These are phyloP conservation scores for Pseudomonodictys pantanalensis DNA, from an alignment of 495 filamentous ascomycete genomes.

Conservation along the genomic window DNA sequence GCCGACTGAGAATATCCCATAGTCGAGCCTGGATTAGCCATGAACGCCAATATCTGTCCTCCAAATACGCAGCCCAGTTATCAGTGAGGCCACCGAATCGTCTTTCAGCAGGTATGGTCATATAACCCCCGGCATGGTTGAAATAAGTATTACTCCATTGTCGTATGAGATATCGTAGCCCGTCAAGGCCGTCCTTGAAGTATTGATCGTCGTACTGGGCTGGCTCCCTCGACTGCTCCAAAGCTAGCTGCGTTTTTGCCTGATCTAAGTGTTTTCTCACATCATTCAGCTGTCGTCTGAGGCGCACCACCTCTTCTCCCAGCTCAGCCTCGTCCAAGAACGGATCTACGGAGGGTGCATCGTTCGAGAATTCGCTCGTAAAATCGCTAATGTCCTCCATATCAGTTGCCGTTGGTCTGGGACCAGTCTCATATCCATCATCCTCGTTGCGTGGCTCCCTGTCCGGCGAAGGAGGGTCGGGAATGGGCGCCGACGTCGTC, in stretches of 20 bases:
- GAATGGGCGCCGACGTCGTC: too few species aligned
- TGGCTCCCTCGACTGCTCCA: slow-evolving; percentile 2
- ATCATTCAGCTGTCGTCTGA: neutral
- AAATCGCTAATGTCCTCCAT: too few species aligned
- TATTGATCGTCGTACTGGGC: neutral
- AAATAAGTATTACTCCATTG: neutral
- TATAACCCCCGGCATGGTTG: neutral
- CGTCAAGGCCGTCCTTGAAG: neutral
- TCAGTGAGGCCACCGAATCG: neutral
- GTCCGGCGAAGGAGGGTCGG: too few species aligned
- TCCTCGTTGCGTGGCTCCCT: too few species aligned
- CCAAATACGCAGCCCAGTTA: slow-evolving; percentile 5
- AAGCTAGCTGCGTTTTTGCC: neutral
- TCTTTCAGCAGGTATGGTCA: neutral
- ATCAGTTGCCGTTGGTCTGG: too few species aligned
- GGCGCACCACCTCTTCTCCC: neutral
- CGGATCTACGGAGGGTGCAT: too few species aligned
- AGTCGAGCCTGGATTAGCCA: slow-evolving; percentile 6
- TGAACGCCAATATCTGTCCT: neutral
- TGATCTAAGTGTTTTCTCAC: neutral
- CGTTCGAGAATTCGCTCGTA: too few species aligned
- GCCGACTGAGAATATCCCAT: neutral
- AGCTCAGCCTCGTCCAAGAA: too few species aligned
- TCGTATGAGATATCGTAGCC: neutral
- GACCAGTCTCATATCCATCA: too few species aligned